Evolutionary conservation across 192 early-diverging fungal genomes (phyloP).

Genomic region (Spizellomyces punctatus): DNA sequence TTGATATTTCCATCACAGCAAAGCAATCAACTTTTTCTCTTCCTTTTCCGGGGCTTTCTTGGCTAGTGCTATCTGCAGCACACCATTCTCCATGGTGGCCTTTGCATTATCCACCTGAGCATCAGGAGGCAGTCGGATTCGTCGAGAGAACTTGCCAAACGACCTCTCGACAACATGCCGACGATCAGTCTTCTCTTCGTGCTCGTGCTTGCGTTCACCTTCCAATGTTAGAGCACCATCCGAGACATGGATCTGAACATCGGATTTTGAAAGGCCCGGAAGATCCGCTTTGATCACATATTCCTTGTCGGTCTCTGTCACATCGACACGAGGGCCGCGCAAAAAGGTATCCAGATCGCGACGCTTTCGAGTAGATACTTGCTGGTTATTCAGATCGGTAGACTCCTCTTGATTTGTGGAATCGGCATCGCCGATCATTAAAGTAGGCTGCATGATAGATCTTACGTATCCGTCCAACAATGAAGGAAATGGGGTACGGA

Average conservation of each 20-base stretch:
- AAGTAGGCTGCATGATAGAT: neutral
- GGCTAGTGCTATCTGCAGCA: constrained; percentile 35
- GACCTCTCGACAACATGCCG: constrained; percentile 41
- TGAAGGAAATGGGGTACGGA: constrained; percentile 1
- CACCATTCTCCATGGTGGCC: constrained; percentile 45
- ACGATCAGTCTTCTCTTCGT: constrained; percentile 34
- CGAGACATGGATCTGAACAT: constrained; percentile 34
- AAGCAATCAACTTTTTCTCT: neutral
- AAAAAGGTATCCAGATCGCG: neutral
- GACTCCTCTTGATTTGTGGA: neutral
- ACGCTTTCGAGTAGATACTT: neutral
- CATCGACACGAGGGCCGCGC: constrained; percentile 36
- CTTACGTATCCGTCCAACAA: neutral
- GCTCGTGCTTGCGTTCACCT: constrained; percentile 39
- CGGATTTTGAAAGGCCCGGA: constrained; percentile 41
- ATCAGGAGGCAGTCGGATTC: constrained; percentile 39
- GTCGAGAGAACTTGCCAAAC: constrained; percentile 39
- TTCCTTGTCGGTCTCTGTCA: constrained; percentile 31
- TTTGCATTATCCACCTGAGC: constrained; percentile 34
- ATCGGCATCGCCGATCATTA: neutral
- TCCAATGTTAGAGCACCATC: constrained; percentile 38
- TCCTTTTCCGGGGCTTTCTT: constrained; percentile 30
- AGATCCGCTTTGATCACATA: constrained; percentile 43
- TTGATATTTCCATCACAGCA: too few species aligned
- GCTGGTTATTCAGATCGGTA: neutral